Conservation (phyloP, 2,329 filamentous ascomycete species). For the Colletotrichum cereale region DNA sequence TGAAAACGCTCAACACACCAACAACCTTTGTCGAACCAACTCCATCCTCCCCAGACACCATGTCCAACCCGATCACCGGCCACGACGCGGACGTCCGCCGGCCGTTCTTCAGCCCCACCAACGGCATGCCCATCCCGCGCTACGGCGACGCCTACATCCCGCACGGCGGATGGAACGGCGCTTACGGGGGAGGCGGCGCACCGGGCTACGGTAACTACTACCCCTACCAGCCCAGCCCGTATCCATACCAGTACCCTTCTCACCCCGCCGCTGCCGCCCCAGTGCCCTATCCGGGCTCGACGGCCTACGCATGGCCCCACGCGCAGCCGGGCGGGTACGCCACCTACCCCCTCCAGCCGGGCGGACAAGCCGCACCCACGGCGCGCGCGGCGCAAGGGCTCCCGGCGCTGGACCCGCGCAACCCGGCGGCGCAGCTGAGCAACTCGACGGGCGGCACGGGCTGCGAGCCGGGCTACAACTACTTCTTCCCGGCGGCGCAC, state of each 20-base stretch:
- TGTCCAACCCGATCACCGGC: constrained; percentile 53
- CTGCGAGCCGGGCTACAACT: constrained; percentile 73
- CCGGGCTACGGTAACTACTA: constrained; percentile 24
- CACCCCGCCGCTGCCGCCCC: constrained; percentile 9
- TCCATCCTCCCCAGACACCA: not conserved
- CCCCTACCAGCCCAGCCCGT: constrained; percentile 53
- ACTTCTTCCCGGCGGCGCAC: constrained; percentile 70
- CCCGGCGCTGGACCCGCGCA: constrained; percentile 57
- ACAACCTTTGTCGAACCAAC: not conserved
- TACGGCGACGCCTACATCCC: constrained; percentile 56
- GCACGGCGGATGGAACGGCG: constrained; percentile 45
- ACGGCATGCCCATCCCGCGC: constrained; percentile 46
- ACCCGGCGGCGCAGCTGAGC: constrained; percentile 66
- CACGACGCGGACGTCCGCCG: constrained; percentile 51
- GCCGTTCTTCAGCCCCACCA: constrained; percentile 49
- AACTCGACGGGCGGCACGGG: constrained; percentile 70
- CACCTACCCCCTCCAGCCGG: constrained; percentile 51
- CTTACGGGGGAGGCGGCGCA: not conserved
- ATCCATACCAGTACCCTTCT: constrained; percentile 47
- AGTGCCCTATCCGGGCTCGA: constrained; percentile 16
- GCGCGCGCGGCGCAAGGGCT: constrained; percentile 56
- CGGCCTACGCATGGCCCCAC: constrained; percentile 36
- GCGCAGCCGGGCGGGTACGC: not conserved
- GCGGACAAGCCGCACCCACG: constrained; percentile 51
- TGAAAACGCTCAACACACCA: not conserved